Evolutionary conservation across 2,329 filamentous ascomycete genomes (phyloP).

Genomic region (Claviceps spartinae): DNA sequence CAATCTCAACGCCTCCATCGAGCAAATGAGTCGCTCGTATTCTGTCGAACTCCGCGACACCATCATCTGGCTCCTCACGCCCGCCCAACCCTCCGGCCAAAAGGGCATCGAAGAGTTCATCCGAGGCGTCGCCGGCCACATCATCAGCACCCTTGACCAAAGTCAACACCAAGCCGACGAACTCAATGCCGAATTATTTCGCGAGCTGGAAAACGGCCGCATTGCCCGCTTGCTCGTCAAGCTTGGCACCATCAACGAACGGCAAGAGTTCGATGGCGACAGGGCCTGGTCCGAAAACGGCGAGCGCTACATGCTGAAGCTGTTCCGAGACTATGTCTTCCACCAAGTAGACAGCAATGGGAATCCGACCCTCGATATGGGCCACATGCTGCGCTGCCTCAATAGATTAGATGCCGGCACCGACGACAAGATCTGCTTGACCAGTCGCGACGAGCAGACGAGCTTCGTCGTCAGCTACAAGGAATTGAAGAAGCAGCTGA

Average conservation of each 20-base stretch:
- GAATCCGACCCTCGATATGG: conserved; percentile 71
- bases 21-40: conserved; percentile 64
- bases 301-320: conserved; percentile 80
- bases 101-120: conserved; percentile 75
- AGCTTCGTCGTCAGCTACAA: conserved; percentile 81
- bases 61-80: conserved; percentile 67
- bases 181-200: conserved; percentile 54
- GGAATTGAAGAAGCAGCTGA: conserved; percentile 61
- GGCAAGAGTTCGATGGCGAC: conserved; percentile 70
- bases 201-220: conserved; percentile 82
- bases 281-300: conserved; percentile 81
- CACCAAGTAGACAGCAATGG: conserved; percentile 84
- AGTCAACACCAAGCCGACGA: conserved; percentile 69
- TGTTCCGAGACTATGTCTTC: conserved; percentile 95
- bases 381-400: conserved; percentile 72
- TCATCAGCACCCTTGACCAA: conserved; percentile 63
- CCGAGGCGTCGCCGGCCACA: conserved; percentile 61
- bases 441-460: conserved; percentile 82
- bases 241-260: conserved; percentile 76
- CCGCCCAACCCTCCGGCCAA: conserved; percentile 37
- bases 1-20: conserved; percentile 58
- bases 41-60: conserved; percentile 67
- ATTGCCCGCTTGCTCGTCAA: conserved; percentile 70
- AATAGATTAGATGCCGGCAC: conserved; percentile 87
- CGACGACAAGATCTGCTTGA: conserved; percentile 73